Base-by-base conservation (phyloP, 139 green algal genomes). In the Desmodesmus armatus region DNA sequence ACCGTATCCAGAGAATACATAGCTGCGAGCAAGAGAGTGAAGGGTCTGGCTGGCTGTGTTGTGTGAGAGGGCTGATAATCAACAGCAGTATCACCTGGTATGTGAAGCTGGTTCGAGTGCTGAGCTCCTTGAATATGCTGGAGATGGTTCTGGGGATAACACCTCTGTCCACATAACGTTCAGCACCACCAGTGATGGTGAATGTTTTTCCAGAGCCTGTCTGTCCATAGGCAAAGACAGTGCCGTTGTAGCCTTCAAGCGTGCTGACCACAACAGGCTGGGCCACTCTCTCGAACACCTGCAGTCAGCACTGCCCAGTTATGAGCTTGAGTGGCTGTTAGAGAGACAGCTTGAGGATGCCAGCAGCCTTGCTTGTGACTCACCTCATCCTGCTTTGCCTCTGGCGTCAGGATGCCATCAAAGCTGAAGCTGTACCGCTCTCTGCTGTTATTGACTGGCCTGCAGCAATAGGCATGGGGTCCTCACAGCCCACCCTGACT, bases 211-310 rank as follows among this genome's bases (percentile, higher is more conserved):
- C 73, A 43, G 44, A 62, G 44, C 74, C 73, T 37, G 76, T 88
- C 66, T 88, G 84, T 6, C 75, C 76, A 44, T 85, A 88, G 19
- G 83, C 83, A 65, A 88, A 77, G 35, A 87, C 70, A 9, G 89
- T 90, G 27, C 67, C 83, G 37, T 90, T 89, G 77, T 90, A 92
- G 47, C 96, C 96, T 21, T 96, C 91, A 80, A 98, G 81, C 1
- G 92, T 84, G 0, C 88, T 90, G 3, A 80, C 27, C 6, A 96
- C 88, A 29, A 95, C 88, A 11, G 82, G 80, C 15, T 84, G 76
- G 0, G 94, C 94, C 5, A 96, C 92, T 1, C 90, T 84, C 65
- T 97, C 94, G 91, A 98, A 98, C 44, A 98, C 92, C 91, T 96
- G 88, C 58, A 58, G 33, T 27, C 67, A 51, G 47, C n/a, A n/a